Evolutionary conservation across 192 early-diverging fungal species (phyloP).

Genomic region (Gaertneriomyces semiglobifer): DNA sequence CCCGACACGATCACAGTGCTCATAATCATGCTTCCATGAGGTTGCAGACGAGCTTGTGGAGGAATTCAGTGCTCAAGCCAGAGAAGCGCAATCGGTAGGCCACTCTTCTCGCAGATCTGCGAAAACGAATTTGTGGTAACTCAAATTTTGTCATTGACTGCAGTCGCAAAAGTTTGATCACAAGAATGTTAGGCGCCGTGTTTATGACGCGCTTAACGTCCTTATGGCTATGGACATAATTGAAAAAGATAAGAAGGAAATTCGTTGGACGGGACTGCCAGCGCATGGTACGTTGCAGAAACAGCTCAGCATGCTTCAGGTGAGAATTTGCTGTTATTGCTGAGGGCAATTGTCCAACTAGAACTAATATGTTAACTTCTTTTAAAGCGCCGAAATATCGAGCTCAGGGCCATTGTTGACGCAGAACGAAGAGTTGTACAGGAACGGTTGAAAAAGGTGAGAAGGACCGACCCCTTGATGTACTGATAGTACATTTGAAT

Average conservation of each 20-base stretch:
- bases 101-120: too few relatives aligned
- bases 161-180: constrained; percentile 36
- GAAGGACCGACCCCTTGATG: not conserved
- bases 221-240: constrained; percentile 64
- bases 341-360: not conserved
- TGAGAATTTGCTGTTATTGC: not conserved
- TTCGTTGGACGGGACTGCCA: constrained; percentile 61
- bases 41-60: constrained; percentile 58
- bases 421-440: constrained; percentile 7
- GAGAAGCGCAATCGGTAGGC: constrained; percentile 21
- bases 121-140: too few relatives aligned
- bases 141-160: too few relatives aligned
- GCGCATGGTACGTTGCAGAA: constrained; percentile 19
- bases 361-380: not conserved
- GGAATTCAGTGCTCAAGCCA: constrained; percentile 32
- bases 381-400: constrained; percentile 15
- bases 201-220: constrained; percentile 71
- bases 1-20: not conserved
- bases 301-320: constrained; percentile 24
- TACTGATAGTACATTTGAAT: not conserved
- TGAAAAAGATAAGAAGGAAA: constrained; percentile 61
- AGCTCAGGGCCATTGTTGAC: constrained; percentile 2
- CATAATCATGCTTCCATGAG: not conserved
- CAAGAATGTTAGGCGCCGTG: constrained; percentile 66
- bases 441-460: constrained; percentile 9